Conservation (phyloP, 2,329 filamentous ascomycete genomes). For the Claviceps humidiphila region DNA sequence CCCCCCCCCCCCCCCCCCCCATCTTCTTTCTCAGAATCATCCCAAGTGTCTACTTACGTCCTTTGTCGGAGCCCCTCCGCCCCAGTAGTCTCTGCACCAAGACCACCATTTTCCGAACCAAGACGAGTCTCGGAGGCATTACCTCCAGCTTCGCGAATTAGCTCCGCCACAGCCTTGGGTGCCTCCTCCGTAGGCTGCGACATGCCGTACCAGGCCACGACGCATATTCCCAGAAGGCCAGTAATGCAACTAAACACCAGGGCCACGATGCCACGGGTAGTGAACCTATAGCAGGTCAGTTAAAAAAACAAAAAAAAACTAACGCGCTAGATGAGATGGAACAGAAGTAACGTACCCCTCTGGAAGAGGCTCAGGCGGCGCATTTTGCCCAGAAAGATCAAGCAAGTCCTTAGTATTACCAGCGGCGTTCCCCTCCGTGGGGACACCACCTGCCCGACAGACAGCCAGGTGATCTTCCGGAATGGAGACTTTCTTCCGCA, state of each 20-base stretch:
- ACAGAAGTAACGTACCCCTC: conserved; percentile 33
- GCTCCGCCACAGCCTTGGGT: conserved; percentile 3
- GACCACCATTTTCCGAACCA: background rate
- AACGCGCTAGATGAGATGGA: no score
- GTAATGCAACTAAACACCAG: conserved; percentile 58
- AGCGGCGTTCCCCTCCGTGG: conserved; percentile 57
- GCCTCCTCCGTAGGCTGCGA: conserved; percentile 9
- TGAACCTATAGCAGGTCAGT: conserved; percentile 38
- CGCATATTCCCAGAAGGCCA: conserved; percentile 54
- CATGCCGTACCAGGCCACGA: conserved; percentile 52
- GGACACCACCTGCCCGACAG: conserved; percentile 39
- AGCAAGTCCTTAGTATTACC: conserved; percentile 52
- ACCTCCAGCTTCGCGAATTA: conserved; percentile 4
- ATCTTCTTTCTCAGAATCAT: background rate
- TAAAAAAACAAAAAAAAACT: background rate
- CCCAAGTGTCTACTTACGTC: background rate
- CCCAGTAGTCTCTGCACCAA: background rate
- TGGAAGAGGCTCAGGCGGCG: conserved; percentile 42
- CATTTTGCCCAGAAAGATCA: conserved; percentile 49
- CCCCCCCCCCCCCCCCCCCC: background rate
- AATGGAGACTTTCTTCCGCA: conserved; percentile 48
- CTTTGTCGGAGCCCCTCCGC: background rate
- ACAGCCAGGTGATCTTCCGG: conserved; percentile 44
- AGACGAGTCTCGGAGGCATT: background rate
- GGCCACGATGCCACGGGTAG: conserved; percentile 56